Percentiles rank a stretch among this genome's conserved stretches.
phyloP scores from a whole-genome alignment of 2,329 filamentous ascomycete genomes.

The Trichophyton mentagrophytes region DNA sequence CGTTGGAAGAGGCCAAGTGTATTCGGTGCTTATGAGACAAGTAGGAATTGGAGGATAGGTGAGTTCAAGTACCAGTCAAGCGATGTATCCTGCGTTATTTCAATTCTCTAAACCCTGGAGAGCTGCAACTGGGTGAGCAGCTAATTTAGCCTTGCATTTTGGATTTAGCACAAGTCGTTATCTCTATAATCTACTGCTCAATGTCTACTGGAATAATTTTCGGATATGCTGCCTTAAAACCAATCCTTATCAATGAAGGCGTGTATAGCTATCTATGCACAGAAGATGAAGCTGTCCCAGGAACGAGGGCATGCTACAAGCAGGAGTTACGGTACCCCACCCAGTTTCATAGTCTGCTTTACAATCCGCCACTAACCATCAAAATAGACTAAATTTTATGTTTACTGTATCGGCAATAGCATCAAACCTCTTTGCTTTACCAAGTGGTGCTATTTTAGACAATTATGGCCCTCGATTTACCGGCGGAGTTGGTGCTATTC shows the following conservation, averaged over 20 bases:
- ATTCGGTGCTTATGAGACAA: constrained; percentile 41
- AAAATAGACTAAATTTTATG: constrained; percentile 67
- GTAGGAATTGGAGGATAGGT: constrained; percentile 41
- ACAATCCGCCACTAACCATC: neutral
- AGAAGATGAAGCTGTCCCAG: constrained; percentile 37
- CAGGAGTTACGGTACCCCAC: constrained; percentile 42
- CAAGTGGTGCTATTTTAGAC: constrained; percentile 75
- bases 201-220: constrained; percentile 70
- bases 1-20: constrained; percentile 17
- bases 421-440: constrained; percentile 75
- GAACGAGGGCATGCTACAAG: constrained; percentile 42
- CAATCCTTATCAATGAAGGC: constrained; percentile 59
- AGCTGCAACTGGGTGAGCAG: neutral
- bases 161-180: constrained; percentile 51
- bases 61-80: constrained; percentile 15
- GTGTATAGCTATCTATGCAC: constrained; percentile 57
- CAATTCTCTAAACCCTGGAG: neutral
- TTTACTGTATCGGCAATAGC: constrained; percentile 81
- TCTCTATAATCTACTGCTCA: constrained; percentile 59
- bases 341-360: neutral
- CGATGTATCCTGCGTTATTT: neutral
- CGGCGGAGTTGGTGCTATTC: constrained; percentile 56
- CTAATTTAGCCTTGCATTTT: neutral
- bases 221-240: constrained; percentile 74
- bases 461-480: constrained; percentile 66